Evolutionary conservation across 2,329 filamentous ascomycete genomes (phyloP).

Genomic region (Hypomyces perniciosus): DNA sequence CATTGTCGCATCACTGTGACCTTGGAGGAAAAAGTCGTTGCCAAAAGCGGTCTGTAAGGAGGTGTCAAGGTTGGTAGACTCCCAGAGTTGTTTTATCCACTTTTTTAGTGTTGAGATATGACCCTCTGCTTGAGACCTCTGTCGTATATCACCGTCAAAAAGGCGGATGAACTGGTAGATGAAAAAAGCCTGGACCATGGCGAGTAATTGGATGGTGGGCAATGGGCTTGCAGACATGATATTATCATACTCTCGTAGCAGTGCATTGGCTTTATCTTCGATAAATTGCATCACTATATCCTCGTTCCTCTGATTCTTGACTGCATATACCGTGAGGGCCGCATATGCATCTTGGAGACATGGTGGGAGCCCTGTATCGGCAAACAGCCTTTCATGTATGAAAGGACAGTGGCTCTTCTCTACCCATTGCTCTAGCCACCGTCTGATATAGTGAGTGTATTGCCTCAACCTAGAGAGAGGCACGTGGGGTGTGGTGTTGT

Average conservation of each 20-base stretch:
- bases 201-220: conserved; percentile 14
- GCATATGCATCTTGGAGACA: conserved; percentile 25
- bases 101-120: conserved; percentile 10
- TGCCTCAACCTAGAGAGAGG: conserved; percentile 18
- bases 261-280: conserved; percentile 14
- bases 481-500: neutral
- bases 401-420: conserved; percentile 21
- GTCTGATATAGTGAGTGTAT: conserved; percentile 20
- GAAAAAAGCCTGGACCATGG: conserved; percentile 18
- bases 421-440: conserved; percentile 23
- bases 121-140: conserved; percentile 18
- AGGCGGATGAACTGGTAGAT: conserved; percentile 20
- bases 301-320: conserved; percentile 21
- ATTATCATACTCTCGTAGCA: conserved; percentile 6
- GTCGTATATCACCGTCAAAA: conserved; percentile 20
- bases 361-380: conserved; percentile 17
- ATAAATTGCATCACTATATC: conserved; percentile 20
- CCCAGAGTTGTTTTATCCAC: conserved; percentile 16
- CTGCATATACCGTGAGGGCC: conserved; percentile 19
- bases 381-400: conserved; percentile 24
- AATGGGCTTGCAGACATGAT: neutral
- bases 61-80: conserved; percentile 13
- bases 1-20: neutral
- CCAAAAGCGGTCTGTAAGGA: conserved; percentile 14
- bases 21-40: neutral